phyloP scores from a whole-genome alignment of 441 rosid genomes.

The Pelargonium fulgidum region DNA sequence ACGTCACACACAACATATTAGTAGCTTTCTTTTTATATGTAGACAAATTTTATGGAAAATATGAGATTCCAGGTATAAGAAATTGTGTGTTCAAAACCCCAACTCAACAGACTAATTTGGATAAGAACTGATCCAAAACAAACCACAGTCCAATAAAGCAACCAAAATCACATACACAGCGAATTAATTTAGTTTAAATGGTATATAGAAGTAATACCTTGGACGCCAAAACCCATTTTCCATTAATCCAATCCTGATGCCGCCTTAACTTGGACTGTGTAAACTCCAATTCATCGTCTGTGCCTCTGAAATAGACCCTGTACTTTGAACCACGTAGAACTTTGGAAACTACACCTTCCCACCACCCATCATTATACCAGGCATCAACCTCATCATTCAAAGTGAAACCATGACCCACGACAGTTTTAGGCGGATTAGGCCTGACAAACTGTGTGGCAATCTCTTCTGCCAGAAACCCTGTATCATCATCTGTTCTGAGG shows the following conservation, averaged over 20 bases:
- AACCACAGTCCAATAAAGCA: too few species aligned
- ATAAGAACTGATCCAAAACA: too few species aligned
- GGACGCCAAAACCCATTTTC: slow-evolving; percentile 18
- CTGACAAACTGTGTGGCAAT: slow-evolving; percentile 1
- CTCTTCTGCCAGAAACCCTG: slow-evolving; percentile 18
- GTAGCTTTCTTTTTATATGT: too few species aligned
- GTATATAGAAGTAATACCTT: background rate
- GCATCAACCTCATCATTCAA: slow-evolving; percentile 18
- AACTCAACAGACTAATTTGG: too few species aligned
- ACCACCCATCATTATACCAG: slow-evolving; percentile 23
- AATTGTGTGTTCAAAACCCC: too few species aligned
- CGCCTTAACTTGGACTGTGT: slow-evolving; percentile 16
- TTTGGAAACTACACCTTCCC: slow-evolving; percentile 20
- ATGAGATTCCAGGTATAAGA: too few species aligned
- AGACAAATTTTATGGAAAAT: too few species aligned
- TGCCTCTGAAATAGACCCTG: slow-evolving; percentile 14
- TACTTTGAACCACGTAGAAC: slow-evolving; percentile 17
- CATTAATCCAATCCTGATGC: slow-evolving; percentile 24
- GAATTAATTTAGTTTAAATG: too few species aligned
- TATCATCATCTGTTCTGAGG: slow-evolving; percentile 12
- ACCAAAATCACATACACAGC: too few species aligned
- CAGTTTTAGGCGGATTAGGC: slow-evolving; percentile 17
- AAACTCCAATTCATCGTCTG: slow-evolving; percentile 13
- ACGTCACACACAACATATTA: too few species aligned
- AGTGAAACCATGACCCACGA: background rate